These are phyloP conservation scores for Capronia americana DNA, from an alignment of 2,329 filamentous ascomycete genomes.

Conservation along the genomic window DNA sequence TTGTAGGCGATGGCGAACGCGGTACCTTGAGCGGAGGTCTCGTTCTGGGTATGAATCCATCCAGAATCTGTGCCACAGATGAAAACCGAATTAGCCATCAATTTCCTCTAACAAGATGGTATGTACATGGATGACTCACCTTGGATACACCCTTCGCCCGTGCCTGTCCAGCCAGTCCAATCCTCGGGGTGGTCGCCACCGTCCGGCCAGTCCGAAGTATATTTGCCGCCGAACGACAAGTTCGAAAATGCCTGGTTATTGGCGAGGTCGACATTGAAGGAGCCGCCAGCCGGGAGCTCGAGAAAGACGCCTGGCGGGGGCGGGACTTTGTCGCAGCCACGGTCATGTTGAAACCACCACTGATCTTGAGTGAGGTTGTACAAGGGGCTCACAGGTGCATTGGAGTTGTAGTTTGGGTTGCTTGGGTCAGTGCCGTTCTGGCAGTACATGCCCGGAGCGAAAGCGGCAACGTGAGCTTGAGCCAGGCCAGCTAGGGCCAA, in stretches of 20 bases:
- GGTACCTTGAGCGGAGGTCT: conserved; percentile 54
- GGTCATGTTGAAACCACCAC: conserved; percentile 61
- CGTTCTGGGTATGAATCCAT: conserved; percentile 56
- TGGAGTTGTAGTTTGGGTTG: conserved; percentile 53
- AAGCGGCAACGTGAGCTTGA: conserved; percentile 49
- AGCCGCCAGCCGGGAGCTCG: conserved; percentile 56
- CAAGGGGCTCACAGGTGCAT: conserved; percentile 55
- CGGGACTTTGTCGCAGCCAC: conserved; percentile 54
- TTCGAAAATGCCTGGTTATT: conserved; percentile 59
- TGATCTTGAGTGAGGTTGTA: conserved; percentile 53
- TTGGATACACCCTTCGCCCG: conserved; percentile 46
- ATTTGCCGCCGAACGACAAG: conserved; percentile 52
- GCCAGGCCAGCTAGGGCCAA: conserved; percentile 31
- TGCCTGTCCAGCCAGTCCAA: conserved; percentile 50
- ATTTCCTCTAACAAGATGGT: not conserved
- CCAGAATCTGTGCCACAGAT: conserved; percentile 45
- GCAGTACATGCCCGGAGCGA: conserved; percentile 52
- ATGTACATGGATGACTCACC: not conserved
- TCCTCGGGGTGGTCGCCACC: conserved; percentile 54
- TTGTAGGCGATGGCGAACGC: conserved; percentile 61
- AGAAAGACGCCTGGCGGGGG: conserved; percentile 49
- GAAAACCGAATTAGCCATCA: not conserved
- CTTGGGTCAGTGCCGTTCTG: conserved; percentile 42
- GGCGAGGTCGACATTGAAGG: conserved; percentile 58
- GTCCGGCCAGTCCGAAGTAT: conserved; percentile 55